A percentile compares a stretch with the other conserved stretches of the same genome.
These are phyloP conservation scores for Apiotrichum brassicae DNA, from an alignment of 1,284 basidiomycete genomes.

Conservation along the genomic window DNA sequence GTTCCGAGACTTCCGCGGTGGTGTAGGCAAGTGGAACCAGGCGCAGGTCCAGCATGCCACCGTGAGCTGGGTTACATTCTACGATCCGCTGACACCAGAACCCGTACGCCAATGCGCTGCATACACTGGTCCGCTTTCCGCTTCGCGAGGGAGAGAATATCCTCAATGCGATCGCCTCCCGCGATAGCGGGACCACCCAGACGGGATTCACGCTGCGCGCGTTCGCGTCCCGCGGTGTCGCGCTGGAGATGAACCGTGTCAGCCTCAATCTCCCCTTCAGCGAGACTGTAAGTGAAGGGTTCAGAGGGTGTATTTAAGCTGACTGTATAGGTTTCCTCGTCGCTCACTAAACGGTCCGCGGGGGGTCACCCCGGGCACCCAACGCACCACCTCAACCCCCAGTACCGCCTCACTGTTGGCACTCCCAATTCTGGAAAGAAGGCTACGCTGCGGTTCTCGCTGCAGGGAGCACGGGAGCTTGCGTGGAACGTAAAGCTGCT, in stretches of 20 bases:
- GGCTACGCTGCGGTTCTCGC: slow-evolving; percentile 51
- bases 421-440: slow-evolving; percentile 31
- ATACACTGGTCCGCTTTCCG: slow-evolving; percentile 54
- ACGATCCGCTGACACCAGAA: slow-evolving; percentile 8
- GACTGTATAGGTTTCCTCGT: slow-evolving; percentile 54
- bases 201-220: slow-evolving; percentile 41
- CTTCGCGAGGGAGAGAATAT: slow-evolving; percentile 21
- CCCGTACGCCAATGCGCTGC: slow-evolving; percentile 67
- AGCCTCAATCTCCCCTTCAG: slow-evolving; percentile 29
- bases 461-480: slow-evolving; percentile 59
- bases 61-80: background rate
- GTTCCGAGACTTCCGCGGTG: slow-evolving; percentile 33
- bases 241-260: slow-evolving; percentile 27
- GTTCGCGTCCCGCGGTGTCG: slow-evolving; percentile 21
- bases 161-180: slow-evolving; percentile 28
- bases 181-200: slow-evolving; percentile 33
- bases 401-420: slow-evolving; percentile 63
- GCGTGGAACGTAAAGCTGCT: slow-evolving; percentile 69
- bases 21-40: background rate
- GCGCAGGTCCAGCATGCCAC: slow-evolving; percentile 8
- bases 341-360: slow-evolving; percentile 63
- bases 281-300: slow-evolving; percentile 19
- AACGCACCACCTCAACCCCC: slow-evolving; percentile 84
- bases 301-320: background rate
- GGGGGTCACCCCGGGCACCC: slow-evolving; percentile 76